These are phyloP conservation scores for Phaeosphaeriaceae sp. DNA, from an alignment of 2,329 filamentous ascomycete species.

Conservation along the genomic window DNA sequence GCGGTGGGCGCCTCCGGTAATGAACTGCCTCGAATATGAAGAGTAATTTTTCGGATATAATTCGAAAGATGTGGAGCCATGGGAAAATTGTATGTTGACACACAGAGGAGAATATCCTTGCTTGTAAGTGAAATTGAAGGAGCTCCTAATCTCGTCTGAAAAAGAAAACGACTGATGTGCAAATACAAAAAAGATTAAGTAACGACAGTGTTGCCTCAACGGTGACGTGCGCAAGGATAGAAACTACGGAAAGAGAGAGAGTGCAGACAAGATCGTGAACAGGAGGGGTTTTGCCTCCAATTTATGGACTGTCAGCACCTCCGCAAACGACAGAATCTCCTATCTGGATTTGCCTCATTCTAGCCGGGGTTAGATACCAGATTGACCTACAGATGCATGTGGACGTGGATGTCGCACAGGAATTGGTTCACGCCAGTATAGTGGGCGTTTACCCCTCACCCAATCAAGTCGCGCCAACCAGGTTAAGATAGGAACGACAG, in stretches of 20 bases:
- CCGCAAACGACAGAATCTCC: constrained; percentile 2
- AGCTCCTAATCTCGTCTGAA: neutral
- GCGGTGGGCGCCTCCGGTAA: constrained; percentile 22
- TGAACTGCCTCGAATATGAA: neutral
- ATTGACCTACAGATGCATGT: constrained; percentile 7
- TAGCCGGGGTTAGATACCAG: constrained; percentile 6
- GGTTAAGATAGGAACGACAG: constrained; percentile 5
- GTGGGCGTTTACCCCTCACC: constrained; percentile 10
- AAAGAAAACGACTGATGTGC: neutral
- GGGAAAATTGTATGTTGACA: neutral
- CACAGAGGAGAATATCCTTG: too few species aligned
- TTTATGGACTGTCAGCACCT: constrained; percentile 1
- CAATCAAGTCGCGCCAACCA: constrained; percentile 15
- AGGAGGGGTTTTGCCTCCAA: constrained; percentile 6
- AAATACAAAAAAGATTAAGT: neutral
- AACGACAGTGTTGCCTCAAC: constrained; percentile 8
- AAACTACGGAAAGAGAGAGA: neutral
- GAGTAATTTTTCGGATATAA: neutral
- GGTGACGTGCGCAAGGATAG: neutral
- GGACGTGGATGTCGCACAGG: constrained; percentile 20
- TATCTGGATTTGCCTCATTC: constrained; percentile 4
- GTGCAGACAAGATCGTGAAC: constrained; percentile 1
- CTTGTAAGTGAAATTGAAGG: neutral
- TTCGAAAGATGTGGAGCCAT: neutral
- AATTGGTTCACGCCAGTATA: constrained; percentile 25